Evolutionary conservation across 2,329 filamentous ascomycete species (phyloP).

Genomic region (Cercospora zeina): DNA sequence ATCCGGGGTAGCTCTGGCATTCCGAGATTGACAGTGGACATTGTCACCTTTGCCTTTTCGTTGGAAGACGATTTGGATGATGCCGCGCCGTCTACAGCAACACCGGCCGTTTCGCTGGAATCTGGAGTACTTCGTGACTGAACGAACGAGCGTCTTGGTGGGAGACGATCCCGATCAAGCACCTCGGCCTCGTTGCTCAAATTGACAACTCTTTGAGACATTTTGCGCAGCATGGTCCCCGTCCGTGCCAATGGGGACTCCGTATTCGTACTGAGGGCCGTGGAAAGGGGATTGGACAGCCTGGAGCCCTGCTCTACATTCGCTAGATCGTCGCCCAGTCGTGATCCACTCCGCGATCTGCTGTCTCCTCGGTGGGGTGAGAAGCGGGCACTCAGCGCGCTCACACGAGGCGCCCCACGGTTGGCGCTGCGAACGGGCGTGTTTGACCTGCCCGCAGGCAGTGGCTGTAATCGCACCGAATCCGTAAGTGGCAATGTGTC

Average conservation of each 20-base stretch:
- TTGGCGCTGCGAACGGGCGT: constrained; percentile 50
- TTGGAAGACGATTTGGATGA: constrained; percentile 33
- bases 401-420: constrained; percentile 38
- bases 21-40: constrained; percentile 36
- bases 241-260: constrained; percentile 53
- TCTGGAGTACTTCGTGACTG: constrained; percentile 17
- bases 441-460: constrained; percentile 50
- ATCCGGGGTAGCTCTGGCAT: constrained; percentile 33
- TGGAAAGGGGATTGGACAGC: constrained; percentile 22
- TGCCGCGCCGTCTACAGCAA: constrained; percentile 31
- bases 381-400: constrained; percentile 57
- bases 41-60: constrained; percentile 37
- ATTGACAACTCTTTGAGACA: constrained; percentile 98
- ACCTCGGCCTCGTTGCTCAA: constrained; percentile 89
- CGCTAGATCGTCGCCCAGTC: constrained; percentile 61
- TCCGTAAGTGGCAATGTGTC: constrained; percentile 63
- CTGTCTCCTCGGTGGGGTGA: constrained; percentile 44
- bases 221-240: constrained; percentile 60
- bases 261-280: constrained; percentile 50
- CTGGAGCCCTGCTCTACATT: constrained; percentile 60
- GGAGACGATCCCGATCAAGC: constrained; percentile 74
- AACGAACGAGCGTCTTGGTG: constrained; percentile 58
- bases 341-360: constrained; percentile 45
- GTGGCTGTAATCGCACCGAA: constrained; percentile 56
- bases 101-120: constrained; percentile 4